Percentiles rank a stretch among this genome's conserved stretches.
These are phyloP conservation scores for Lipomyces kockii DNA, from an alignment of 805 yeast species.

Conservation along the genomic window DNA sequence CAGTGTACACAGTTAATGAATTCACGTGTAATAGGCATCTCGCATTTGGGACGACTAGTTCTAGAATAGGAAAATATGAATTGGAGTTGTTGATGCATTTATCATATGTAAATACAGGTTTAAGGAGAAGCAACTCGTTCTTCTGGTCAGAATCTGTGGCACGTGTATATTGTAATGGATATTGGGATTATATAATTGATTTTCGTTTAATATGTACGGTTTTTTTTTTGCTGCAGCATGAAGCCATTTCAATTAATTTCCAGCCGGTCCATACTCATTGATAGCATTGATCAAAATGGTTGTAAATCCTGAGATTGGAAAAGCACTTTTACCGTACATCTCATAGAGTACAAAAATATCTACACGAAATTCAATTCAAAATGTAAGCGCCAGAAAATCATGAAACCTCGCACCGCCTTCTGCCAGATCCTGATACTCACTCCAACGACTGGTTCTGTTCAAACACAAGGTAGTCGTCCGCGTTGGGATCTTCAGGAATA, in stretches of 20 bases:
- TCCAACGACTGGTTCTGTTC: slow-evolving; percentile 8
- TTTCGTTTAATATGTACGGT: neutral
- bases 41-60: slow-evolving; percentile 10
- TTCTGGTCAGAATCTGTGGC: neutral
- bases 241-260: neutral
- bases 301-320: too few relatives aligned
- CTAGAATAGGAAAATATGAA: neutral
- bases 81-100: slow-evolving; percentile 1
- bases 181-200: neutral
- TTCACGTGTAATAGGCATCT: slow-evolving; percentile 2
- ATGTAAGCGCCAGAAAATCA: neutral
- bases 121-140: neutral
- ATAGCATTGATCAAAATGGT: too few relatives aligned
- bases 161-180: neutral
- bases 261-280: neutral
- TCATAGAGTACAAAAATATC: too few relatives aligned
- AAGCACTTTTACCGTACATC: too few relatives aligned
- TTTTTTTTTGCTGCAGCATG: neutral
- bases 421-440: neutral
- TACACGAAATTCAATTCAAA: neutral
- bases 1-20: neutral
- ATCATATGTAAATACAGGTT: slow-evolving; percentile 1
- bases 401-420: neutral
- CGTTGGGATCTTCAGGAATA: slow-evolving; percentile 45
- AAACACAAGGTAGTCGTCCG: slow-evolving; percentile 27